Evolutionary conservation across 371 early-diverging fungal genomes (phyloP).

Genomic region (Mortierella sp.): DNA sequence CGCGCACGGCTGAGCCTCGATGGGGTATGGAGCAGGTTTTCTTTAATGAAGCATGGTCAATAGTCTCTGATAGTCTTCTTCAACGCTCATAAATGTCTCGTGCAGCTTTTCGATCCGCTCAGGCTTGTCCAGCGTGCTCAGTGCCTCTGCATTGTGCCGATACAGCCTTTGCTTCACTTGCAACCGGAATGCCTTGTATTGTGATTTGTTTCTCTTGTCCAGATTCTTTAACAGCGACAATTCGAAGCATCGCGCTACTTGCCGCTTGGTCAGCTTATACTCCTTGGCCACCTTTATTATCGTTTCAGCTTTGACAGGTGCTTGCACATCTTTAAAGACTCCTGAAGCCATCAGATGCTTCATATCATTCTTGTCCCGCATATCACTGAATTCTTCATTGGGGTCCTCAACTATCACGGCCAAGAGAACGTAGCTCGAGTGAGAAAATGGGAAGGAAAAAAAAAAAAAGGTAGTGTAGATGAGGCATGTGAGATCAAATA

Average conservation of each 20-base stretch:
- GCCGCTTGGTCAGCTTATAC: conserved; percentile 77
- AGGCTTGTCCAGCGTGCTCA: conserved; percentile 63
- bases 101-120: conserved; percentile 79
- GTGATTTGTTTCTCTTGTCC: conserved; percentile 60
- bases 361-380: conserved; percentile 89
- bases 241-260: conserved; percentile 82
- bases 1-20: not conserved
- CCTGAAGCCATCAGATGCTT: conserved; percentile 64
- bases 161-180: conserved; percentile 87
- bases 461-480: not conserved
- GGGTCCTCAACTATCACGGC: conserved; percentile 86
- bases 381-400: conserved; percentile 85
- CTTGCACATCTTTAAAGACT: conserved; percentile 68
- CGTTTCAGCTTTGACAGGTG: conserved; percentile 62
- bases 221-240: conserved; percentile 73
- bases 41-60: too few species aligned
- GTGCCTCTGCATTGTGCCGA: conserved; percentile 67
- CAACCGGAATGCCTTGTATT: conserved; percentile 71
- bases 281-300: conserved; percentile 59
- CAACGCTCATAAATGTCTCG: conserved; percentile 77
- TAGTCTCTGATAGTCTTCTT: conserved; percentile 76
- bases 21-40: not conserved
- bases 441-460: not conserved
- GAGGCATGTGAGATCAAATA: not conserved
- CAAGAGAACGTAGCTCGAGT: not conserved